Conservation (phyloP, 306 rosid species). For the Carpinus viminea region DNA sequence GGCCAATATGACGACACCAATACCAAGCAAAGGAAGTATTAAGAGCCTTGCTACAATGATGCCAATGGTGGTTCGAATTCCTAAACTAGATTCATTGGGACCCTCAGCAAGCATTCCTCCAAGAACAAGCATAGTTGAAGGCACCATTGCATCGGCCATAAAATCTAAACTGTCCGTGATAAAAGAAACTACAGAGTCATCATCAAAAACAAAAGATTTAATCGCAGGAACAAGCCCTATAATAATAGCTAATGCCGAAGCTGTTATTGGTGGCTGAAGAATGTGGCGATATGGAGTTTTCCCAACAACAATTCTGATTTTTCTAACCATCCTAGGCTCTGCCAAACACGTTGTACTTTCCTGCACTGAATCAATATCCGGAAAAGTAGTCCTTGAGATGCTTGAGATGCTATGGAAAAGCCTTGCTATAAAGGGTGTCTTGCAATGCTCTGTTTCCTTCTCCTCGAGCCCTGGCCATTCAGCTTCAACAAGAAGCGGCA, state of each 20-base stretch:
- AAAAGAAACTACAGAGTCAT: conserved; percentile 63
- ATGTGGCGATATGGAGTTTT: conserved; percentile 82
- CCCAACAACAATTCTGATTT: conserved; percentile 73
- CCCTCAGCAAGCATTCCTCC: conserved; percentile 96
- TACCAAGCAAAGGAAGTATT: conserved; percentile 83
- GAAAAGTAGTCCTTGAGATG: conserved; percentile 41
- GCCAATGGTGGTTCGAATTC: conserved; percentile 72
- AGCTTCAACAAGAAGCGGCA: conserved; percentile 84
- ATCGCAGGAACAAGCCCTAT: conserved; percentile 72
- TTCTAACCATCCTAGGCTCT: conserved; percentile 76
- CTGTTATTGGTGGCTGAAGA: conserved; percentile 87
- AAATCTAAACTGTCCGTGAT: conserved; percentile 72
- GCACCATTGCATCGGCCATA: conserved; percentile 76
- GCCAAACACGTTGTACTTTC: conserved; percentile 59
- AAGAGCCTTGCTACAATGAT: conserved; percentile 74
- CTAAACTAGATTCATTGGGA: conserved; percentile 74
- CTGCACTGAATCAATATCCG: conserved; percentile 53
- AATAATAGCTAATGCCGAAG: conserved; percentile 70
- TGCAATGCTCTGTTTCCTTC: conserved; percentile 78
- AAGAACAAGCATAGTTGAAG: conserved; percentile 85
- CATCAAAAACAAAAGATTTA: conserved; percentile 64
- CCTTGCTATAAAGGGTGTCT: conserved; percentile 75
- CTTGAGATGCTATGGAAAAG: conserved; percentile 56
- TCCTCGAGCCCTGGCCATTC: conserved; percentile 96
- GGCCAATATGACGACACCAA: conserved; percentile 57